Conservation (phyloP, 2,329 filamentous ascomycete genomes). For the Emydomyces testavorans region DNA sequence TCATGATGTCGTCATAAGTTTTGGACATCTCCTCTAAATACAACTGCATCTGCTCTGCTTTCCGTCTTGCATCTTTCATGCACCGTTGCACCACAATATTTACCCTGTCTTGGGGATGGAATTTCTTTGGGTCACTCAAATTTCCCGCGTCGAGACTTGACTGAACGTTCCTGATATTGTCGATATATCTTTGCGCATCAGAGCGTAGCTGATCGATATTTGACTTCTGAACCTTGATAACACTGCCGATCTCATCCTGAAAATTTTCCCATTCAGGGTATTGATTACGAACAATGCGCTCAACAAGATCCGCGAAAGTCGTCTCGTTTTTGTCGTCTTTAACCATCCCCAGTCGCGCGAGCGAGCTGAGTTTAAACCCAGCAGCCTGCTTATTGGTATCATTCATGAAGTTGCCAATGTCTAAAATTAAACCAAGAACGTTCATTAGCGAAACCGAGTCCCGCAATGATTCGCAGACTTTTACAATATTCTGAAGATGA, state of each 20-base stretch:
- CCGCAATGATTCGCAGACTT: constrained; percentile 75
- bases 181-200: constrained; percentile 85
- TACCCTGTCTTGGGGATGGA: constrained; percentile 93
- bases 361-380: constrained; percentile 93
- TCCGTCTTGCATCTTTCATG: constrained; percentile 94
- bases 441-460: constrained; percentile 93
- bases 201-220: constrained; percentile 84
- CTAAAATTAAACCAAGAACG: constrained; percentile 85
- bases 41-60: constrained; percentile 88
- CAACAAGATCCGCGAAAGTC: constrained; percentile 87
- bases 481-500: constrained; percentile 76
- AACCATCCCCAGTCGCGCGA: constrained; percentile 87
- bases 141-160: constrained; percentile 85
- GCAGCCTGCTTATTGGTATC: constrained; percentile 96
- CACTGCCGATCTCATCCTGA: constrained; percentile 67
- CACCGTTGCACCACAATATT: constrained; percentile 78
- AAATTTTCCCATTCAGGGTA: constrained; percentile 94
- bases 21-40: constrained; percentile 88
- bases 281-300: constrained; percentile 90
- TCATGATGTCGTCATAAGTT: constrained; percentile 89
- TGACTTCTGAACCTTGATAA: constrained; percentile 72
- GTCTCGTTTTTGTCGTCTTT: constrained; percentile 99
- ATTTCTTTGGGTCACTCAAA: constrained; percentile 90
- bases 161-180: constrained; percentile 90
- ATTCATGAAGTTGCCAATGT: constrained; percentile 99